Percentiles rank a stretch among this genome's conserved stretches.
Conservation (phyloP, 2,329 filamentous ascomycete genomes). For the Ophiostoma angusticollis region DNA sequence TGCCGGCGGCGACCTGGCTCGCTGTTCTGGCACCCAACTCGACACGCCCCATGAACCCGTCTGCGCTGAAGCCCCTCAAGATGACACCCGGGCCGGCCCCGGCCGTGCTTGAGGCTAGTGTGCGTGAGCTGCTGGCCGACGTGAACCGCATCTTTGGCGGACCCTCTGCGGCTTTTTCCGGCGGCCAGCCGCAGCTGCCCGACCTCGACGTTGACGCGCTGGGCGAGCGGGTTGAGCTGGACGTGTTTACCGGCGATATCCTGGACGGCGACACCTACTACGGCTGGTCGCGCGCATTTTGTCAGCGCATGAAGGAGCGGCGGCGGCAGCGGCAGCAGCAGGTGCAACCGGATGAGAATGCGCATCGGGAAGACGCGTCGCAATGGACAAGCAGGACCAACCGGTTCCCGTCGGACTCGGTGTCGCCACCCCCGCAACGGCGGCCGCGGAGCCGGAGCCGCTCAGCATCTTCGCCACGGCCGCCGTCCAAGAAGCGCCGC, state of each 20-base stretch:
- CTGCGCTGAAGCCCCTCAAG: conserved; percentile 58
- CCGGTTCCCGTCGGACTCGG: not conserved
- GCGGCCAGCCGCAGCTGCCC: no score
- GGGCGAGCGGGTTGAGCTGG: conserved; percentile 53
- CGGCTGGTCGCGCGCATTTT: conserved; percentile 74
- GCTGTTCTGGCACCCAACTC: conserved; percentile 68
- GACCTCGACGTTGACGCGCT: conserved; percentile 55
- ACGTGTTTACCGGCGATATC: conserved; percentile 54
- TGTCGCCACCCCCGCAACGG: not conserved
- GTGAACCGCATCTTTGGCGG: conserved; percentile 51
- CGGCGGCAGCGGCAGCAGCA: conserved; percentile 19
- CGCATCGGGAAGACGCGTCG: not conserved
- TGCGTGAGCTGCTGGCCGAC: conserved; percentile 58
- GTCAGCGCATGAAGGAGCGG: conserved; percentile 62
- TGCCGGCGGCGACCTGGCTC: conserved; percentile 71
- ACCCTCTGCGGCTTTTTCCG: conserved; percentile 37
- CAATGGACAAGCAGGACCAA: not conserved
- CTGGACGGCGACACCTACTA: conserved; percentile 66
- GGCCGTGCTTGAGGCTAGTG: conserved; percentile 48
- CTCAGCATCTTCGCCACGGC: not conserved
- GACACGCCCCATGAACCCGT: conserved; percentile 57
- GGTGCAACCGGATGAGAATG: no score
- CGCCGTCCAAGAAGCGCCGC: not conserved
- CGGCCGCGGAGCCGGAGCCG: not conserved
- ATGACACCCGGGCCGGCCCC: conserved; percentile 57